Evolutionary conservation across 2,329 filamentous ascomycete species (phyloP).

Genomic region (Tolypocladium tundrense): DNA sequence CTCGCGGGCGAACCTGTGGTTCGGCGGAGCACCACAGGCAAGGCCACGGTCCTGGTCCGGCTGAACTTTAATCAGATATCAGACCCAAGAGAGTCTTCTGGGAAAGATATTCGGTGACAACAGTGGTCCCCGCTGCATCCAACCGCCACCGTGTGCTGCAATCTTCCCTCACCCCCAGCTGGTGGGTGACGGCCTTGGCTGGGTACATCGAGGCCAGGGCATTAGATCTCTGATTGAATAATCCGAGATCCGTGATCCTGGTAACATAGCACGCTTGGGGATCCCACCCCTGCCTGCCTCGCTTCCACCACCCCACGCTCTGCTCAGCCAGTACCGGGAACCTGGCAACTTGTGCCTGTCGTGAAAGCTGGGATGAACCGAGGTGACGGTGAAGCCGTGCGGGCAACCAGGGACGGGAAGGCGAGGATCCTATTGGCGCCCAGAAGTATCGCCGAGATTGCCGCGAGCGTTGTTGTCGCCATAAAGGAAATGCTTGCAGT

Average conservation of each 20-base stretch:
- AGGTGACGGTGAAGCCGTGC: background rate
- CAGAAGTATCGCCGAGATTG: background rate
- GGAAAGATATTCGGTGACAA: background rate
- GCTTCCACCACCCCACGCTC: background rate
- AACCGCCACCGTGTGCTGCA: background rate
- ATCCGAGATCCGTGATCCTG: slow-evolving; percentile 15
- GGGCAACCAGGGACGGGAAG: background rate
- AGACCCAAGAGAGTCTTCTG: background rate
- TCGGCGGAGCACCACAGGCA: background rate
- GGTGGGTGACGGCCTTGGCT: background rate
- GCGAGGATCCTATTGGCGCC: background rate
- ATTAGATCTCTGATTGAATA: slow-evolving; percentile 16
- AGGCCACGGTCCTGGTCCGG: background rate
- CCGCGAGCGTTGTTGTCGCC: background rate
- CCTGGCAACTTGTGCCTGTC: background rate
- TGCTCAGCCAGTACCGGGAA: background rate
- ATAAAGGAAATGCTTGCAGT: background rate
- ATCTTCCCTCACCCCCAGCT: background rate
- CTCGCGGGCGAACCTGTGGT: background rate
- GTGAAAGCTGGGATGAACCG: background rate
- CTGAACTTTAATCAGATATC: background rate
- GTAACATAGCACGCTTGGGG: background rate
- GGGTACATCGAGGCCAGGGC: slow-evolving; percentile 3
- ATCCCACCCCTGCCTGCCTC: background rate
- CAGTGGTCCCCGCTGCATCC: background rate